These are phyloP conservation scores for Castanea sativa DNA, from an alignment of 306 rosid species.

Conservation along the genomic window DNA sequence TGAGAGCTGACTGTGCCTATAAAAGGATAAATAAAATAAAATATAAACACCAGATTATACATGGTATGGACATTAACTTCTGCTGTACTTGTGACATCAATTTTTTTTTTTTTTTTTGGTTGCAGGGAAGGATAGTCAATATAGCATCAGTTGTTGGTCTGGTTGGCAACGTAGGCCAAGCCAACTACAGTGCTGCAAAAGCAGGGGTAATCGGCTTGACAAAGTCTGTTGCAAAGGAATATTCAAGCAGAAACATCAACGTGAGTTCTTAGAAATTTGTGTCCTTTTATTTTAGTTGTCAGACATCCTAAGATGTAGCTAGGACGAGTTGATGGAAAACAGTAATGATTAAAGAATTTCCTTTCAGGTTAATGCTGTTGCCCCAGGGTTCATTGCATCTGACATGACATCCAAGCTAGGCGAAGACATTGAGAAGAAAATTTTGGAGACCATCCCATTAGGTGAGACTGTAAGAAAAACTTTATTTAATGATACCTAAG, in stretches of 20 bases:
- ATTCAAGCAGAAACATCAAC: constrained; percentile 83
- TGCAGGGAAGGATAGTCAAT: constrained; percentile 95
- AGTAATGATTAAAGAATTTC: constrained; percentile 18
- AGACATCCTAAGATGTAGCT: background rate
- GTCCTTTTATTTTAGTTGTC: background rate
- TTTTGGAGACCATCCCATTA: constrained; percentile 75
- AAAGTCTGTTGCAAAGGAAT: constrained; percentile 86
- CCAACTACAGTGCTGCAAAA: constrained; percentile 97
- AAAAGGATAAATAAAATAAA: background rate
- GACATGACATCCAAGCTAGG: constrained; percentile 97
- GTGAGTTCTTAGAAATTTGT: constrained; percentile 33
- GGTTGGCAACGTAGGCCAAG: constrained; percentile 92
- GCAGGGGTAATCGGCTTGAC: constrained; percentile 98
- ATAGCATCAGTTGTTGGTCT: constrained; percentile 94
- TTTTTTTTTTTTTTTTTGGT: background rate
- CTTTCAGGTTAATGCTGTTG: constrained; percentile 89
- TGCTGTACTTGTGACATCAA: background rate
- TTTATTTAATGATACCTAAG: background rate
- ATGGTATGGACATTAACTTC: background rate
- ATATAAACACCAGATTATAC: background rate
- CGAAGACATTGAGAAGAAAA: constrained; percentile 76
- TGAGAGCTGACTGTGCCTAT: background rate
- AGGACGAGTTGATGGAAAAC: constrained; percentile 11
- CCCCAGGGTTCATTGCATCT: constrained; percentile 96
- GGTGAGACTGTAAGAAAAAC: constrained; percentile 47